These are phyloP conservation scores for Talaromyces liani DNA, from an alignment of 495 filamentous ascomycete genomes.

Conservation along the genomic window DNA sequence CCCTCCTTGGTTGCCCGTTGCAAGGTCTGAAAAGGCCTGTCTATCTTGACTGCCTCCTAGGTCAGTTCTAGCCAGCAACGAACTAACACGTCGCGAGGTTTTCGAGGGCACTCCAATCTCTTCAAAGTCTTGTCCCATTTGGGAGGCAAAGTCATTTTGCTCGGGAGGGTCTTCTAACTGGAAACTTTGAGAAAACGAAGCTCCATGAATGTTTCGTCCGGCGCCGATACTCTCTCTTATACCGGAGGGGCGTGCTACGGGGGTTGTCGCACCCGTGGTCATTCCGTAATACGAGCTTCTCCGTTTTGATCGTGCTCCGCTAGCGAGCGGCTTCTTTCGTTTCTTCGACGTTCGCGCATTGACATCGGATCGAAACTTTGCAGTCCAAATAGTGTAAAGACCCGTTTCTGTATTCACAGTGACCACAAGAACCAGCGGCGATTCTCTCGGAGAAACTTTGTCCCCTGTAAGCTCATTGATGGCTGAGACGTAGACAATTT, in stretches of 20 bases:
- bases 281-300: conserved; percentile 84
- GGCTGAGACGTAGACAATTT: conserved; percentile 70
- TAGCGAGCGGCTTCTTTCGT: conserved; percentile 28
- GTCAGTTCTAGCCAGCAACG: conserved; percentile 84
- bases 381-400: conserved; percentile 72
- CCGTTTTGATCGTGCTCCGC: conserved; percentile 54
- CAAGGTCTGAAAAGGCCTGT: conserved; percentile 63
- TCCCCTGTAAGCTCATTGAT: conserved; percentile 40
- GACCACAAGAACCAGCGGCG: conserved; percentile 65
- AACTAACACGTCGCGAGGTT: conserved; percentile 83
- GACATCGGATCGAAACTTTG: conserved; percentile 57
- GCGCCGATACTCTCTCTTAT: conserved; percentile 52
- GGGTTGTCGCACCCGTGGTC: conserved; percentile 73
- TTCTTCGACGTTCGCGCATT: conserved; percentile 39
- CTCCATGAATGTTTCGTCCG: conserved; percentile 26
- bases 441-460: conserved; percentile 11
- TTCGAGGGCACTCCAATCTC: conserved; percentile 57
- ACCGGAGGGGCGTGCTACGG: conserved; percentile 44
- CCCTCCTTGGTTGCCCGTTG: conserved; percentile 42
- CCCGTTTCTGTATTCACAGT: conserved; percentile 69
- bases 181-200: conserved; percentile 31
- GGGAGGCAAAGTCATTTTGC: conserved; percentile 57
- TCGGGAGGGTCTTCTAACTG: conserved; percentile 24
- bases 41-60: conserved; percentile 71
- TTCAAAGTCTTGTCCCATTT: conserved; percentile 73